phyloP scores from a whole-genome alignment of 1,284 basidiomycete species.

The Ganoderma leucocontextum region DNA sequence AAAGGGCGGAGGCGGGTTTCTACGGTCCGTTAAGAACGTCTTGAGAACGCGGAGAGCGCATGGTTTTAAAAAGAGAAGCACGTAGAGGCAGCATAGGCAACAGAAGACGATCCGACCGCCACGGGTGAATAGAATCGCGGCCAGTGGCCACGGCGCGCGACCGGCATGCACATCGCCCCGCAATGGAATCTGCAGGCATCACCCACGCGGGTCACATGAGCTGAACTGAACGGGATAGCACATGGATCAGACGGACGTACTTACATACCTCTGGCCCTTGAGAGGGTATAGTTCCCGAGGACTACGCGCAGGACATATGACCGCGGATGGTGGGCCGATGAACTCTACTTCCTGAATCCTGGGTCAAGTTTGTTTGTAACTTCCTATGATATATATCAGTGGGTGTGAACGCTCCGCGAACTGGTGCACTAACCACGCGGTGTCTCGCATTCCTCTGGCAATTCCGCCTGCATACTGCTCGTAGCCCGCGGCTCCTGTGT shows the following conservation, averaged over 20 bases:
- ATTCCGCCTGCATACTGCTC: neutral
- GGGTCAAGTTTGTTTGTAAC: neutral
- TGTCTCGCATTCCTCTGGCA: neutral
- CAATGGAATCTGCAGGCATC: neutral
- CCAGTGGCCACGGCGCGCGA: neutral
- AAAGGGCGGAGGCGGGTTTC: neutral
- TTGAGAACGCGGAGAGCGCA: slow-evolving; percentile 15
- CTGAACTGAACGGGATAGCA: neutral
- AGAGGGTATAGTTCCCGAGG: slow-evolving; percentile 11
- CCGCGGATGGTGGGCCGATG: slow-evolving; percentile 8
- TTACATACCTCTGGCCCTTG: neutral
- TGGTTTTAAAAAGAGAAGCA: slow-evolving; percentile 23
- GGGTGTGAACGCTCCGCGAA: neutral
- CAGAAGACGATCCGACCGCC: slow-evolving; percentile 4
- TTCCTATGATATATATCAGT: neutral
- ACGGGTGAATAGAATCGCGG: slow-evolving; percentile 9
- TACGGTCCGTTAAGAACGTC: slow-evolving; percentile 19
- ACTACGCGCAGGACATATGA: slow-evolving; percentile 4
- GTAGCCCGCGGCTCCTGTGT: neutral
- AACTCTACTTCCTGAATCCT: neutral
- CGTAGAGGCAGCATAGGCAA: slow-evolving; percentile 8
- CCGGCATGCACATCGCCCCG: neutral
- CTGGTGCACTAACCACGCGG: neutral
- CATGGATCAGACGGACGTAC: neutral
- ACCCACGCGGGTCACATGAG: slow-evolving; percentile 1